phyloP scores from a whole-genome alignment of 768 basidiomycete species.

The Trichaptum fuscoviolaceum region DNA sequence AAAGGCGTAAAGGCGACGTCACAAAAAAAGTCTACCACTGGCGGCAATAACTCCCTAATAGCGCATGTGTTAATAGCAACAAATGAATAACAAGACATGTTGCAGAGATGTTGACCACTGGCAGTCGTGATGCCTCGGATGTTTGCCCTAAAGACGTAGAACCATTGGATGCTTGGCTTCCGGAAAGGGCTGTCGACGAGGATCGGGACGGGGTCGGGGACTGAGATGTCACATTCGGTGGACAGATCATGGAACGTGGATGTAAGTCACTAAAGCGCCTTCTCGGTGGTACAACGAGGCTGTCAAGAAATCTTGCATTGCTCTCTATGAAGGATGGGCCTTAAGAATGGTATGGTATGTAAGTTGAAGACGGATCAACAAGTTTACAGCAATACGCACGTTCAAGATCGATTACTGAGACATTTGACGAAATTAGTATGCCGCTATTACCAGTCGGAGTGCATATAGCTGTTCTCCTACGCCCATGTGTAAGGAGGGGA shows the following conservation, averaged over 20 bases:
- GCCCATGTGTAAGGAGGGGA: not conserved
- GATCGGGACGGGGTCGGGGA: no score
- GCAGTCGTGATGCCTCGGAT: not conserved
- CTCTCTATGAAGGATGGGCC: no score
- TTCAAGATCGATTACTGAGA: not conserved
- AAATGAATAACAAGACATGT: not conserved
- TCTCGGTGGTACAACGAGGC: not conserved
- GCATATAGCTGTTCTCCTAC: not conserved
- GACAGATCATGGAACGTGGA: not conserved
- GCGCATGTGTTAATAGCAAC: not conserved
- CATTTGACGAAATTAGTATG: not conserved
- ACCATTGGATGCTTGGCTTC: not conserved
- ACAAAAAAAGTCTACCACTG: no score
- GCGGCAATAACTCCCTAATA: not conserved
- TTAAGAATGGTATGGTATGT: not conserved
- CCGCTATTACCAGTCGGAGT: not conserved
- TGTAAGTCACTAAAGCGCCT: not conserved
- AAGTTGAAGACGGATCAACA: not conserved
- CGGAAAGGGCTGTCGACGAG: not conserved
- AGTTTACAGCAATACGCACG: not conserved
- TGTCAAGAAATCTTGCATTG: not conserved
- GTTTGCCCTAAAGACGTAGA: not conserved
- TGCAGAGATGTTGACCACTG: not conserved
- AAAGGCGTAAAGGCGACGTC: no score
- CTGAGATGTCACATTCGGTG: not conserved